A percentile compares a stretch with the other conserved stretches of the same genome.
Evolutionary conservation across 1,139 yeast genomes (phyloP).

Genomic region (Petasospora fabianii): DNA sequence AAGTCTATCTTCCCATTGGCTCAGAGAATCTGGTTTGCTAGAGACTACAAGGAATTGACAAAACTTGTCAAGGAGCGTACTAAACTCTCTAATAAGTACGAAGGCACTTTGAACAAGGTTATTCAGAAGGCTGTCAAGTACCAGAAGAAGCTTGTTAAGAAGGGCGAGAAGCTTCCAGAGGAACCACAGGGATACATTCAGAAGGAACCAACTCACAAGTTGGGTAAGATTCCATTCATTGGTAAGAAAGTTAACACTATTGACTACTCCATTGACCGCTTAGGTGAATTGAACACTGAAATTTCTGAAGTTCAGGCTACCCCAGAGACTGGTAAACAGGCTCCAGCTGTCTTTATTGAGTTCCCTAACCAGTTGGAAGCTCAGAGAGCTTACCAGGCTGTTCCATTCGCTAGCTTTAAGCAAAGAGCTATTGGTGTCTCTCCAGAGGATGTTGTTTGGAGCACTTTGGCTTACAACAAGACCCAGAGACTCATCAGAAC

Average conservation of each 20-base stretch:
- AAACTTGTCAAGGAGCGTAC: constrained; percentile 54
- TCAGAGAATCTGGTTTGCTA: constrained; percentile 57
- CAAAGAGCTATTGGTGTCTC: constrained; percentile 53
- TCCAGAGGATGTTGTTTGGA: constrained; percentile 65
- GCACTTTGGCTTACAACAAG: constrained; percentile 57
- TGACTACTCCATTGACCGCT: constrained; percentile 50
- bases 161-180: constrained; percentile 44
- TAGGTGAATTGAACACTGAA: constrained; percentile 53
- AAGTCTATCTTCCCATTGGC: constrained; percentile 59
- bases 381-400: constrained; percentile 63
- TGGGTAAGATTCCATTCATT: constrained; percentile 38
- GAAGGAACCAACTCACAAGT: constrained; percentile 66
- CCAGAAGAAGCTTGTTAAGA: constrained; percentile 54
- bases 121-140: constrained; percentile 54
- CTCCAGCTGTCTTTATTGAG: constrained; percentile 63
- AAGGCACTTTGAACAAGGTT: constrained; percentile 53
- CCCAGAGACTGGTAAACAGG: constrained; percentile 41
- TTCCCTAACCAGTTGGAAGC: constrained; percentile 69
- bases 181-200: constrained; percentile 52
- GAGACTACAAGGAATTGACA: constrained; percentile 52
- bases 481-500: constrained; percentile 51
- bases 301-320: constrained; percentile 49
- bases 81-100: constrained; percentile 52
- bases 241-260: constrained; percentile 58
- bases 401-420: constrained; percentile 35